Base-by-base conservation (phyloP, 768 basidiomycete genomes). In the Cubamyces sp. region DNA sequence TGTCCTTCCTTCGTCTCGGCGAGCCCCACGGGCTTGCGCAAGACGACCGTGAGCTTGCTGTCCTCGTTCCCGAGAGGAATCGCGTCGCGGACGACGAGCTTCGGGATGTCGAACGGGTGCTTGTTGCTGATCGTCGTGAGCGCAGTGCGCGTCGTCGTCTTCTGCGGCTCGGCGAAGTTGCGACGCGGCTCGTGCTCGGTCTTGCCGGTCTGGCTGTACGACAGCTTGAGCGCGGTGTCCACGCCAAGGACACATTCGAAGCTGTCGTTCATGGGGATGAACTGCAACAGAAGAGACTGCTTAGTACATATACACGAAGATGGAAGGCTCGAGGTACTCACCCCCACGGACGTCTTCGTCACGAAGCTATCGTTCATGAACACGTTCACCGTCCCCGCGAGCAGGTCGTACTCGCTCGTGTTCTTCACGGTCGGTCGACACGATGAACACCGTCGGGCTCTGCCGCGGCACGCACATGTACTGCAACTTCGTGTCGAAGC, bases 331-430 rank as follows among this genome's bases (percentile, higher is more conserved):
- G 25, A 46, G 25, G 30, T 5, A 71, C 77, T 45, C 66, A 83
- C 81, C 16, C 65, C 66, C 52, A 86, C 81, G 1, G 70, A 71
- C 0, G 84, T 83, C 69, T 78, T 81, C n/a, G 85, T 81, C 4
- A 86, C 84, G 68, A 81, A 85, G 52, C 77, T 77, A 57, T 84
- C 83, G 65, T 87, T 81, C 59, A 86, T 68, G 67, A 86, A 84
- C 23, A 87, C 81, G 59, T 73, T 79, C 43, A 85, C 81, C 0
- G 77, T 74, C 0, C 86, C 87, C 6, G 82, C 75, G 1, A 87
- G 78, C 30, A 87, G 74, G 26, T 80, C 74, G 64, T 85, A 84
- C 52, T 84, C 82, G 68, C 82, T 85, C 48, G 77, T 82, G 66
- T 87, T 87, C 71, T 82, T 81, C 55, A 87, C 80, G 62, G 75